phyloP scores from a whole-genome alignment of 345 rosid genomes.

The Eucalyptus camaldulensis region DNA sequence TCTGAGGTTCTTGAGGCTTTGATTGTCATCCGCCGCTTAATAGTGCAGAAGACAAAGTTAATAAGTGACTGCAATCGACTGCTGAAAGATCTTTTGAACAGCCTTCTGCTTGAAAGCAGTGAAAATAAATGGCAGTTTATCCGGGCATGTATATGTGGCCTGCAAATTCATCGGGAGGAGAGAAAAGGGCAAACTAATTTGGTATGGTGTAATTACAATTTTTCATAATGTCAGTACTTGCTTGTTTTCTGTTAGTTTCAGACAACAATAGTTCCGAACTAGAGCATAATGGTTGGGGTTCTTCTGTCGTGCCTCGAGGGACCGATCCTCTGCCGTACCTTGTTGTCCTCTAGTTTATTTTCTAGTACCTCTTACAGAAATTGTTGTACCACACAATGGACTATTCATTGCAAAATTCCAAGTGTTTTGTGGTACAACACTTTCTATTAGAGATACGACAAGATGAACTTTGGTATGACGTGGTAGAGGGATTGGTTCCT shows the following conservation, averaged over 20 bases:
- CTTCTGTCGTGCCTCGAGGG: not conserved
- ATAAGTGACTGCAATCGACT: constrained; percentile 91
- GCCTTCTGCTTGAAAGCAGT: constrained; percentile 94
- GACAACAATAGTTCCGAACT: not conserved
- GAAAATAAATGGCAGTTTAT: constrained; percentile 91
- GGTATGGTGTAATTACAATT: constrained; percentile 15
- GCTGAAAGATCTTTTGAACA: constrained; percentile 83
- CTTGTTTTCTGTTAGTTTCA: not conserved
- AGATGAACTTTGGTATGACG: not conserved
- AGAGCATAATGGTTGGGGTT: not conserved
- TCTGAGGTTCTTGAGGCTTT: constrained; percentile 93
- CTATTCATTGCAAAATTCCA: not conserved
- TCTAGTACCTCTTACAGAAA: not conserved
- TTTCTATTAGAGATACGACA: not conserved
- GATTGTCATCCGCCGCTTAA: constrained; percentile 84
- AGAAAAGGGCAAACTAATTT: constrained; percentile 73
- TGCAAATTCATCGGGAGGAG: constrained; percentile 82
- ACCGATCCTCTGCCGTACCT: not conserved
- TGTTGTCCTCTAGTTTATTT: not conserved
- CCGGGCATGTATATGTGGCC: constrained; percentile 85
- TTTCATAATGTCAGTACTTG: not conserved
- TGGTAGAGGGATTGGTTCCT: not conserved
- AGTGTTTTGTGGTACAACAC: not conserved
- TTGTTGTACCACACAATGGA: not conserved
- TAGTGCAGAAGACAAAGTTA: constrained; percentile 97